A percentile compares a stretch with the other conserved stretches of the same genome.
These are phyloP conservation scores for Tinospora cordifolia DNA, from an alignment of 164 flowering plant genomes.

Conservation along the genomic window DNA sequence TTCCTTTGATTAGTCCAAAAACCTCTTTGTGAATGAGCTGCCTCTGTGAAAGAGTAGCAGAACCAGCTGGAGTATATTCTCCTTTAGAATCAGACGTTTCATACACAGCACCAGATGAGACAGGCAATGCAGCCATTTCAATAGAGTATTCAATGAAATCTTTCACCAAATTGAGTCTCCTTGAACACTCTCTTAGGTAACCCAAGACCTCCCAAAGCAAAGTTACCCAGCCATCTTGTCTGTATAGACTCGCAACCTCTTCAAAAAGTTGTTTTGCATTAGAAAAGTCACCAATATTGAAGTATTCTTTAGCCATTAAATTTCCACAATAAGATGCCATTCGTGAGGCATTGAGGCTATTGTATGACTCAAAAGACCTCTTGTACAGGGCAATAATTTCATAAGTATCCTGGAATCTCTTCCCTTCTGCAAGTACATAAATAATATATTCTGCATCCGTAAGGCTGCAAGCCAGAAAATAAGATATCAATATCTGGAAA, in stretches of 20 bases:
- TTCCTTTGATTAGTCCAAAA: constrained; percentile 48
- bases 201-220: constrained; percentile 90
- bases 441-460: constrained; percentile 72
- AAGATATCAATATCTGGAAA: constrained; percentile 12
- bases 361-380: constrained; percentile 62
- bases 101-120: constrained; percentile 26
- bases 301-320: constrained; percentile 76
- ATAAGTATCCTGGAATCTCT: constrained; percentile 75
- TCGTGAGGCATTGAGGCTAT: constrained; percentile 46
- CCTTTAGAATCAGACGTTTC: constrained; percentile 24
- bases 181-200: constrained; percentile 79
- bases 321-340: constrained; percentile 65
- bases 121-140: constrained; percentile 95
- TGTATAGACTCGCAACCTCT: constrained; percentile 49
- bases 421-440: constrained; percentile 68
- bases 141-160: constrained; percentile 86
- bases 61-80: constrained; percentile 73
- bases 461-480: constrained; percentile 46
- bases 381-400: constrained; percentile 86
- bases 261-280: constrained; percentile 68
- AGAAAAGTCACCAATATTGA: constrained; percentile 39
- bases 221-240: constrained; percentile 84
- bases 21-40: constrained; percentile 66
- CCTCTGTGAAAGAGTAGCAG: constrained; percentile 49
- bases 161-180: constrained; percentile 40